A percentile compares a stretch with the other conserved stretches of the same genome.
Evolutionary conservation across 2,329 filamentous ascomycete genomes (phyloP).

Genomic region (Trichoderma breve): DNA sequence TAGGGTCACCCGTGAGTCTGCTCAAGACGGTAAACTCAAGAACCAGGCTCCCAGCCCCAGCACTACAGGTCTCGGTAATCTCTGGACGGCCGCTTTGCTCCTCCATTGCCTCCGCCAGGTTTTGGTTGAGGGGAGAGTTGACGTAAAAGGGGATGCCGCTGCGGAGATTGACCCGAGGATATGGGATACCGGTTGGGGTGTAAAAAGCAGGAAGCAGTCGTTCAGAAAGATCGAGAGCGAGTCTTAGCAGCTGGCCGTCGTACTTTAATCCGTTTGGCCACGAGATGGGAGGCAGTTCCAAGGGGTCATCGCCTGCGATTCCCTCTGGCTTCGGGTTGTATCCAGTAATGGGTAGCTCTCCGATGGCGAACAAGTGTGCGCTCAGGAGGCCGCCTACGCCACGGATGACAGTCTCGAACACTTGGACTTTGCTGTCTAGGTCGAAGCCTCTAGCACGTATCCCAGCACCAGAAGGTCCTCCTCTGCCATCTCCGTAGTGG

Average conservation of each 20-base stretch:
- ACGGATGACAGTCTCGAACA: constrained; percentile 96
- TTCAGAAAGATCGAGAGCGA: constrained; percentile 81
- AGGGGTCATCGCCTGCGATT: constrained; percentile 34
- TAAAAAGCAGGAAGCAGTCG: constrained; percentile 89
- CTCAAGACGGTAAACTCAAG: constrained; percentile 91
- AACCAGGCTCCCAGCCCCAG: constrained; percentile 91
- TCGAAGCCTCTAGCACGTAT: constrained; percentile 79
- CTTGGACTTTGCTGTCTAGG: constrained; percentile 95
- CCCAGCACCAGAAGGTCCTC: constrained; percentile 66
- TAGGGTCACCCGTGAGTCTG: constrained; percentile 76
- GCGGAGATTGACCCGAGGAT: constrained; percentile 88
- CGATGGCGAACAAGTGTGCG: constrained; percentile 88
- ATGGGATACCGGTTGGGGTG: constrained; percentile 86
- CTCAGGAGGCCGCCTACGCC: constrained; percentile 88
- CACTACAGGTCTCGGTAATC: constrained; percentile 94
- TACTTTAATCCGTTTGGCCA: constrained; percentile 82
- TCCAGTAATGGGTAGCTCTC: constrained; percentile 80
- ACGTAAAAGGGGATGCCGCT: constrained; percentile 89
- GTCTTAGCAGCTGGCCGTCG: constrained; percentile 83
- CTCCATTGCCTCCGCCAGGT: constrained; percentile 27
- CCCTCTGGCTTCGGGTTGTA: constrained; percentile 56
- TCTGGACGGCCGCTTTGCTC: constrained; percentile 53
- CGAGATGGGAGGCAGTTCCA: constrained; percentile 54
- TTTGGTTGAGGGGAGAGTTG: constrained; percentile 74
- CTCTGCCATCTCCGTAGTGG: constrained; percentile 82